Conservation (phyloP, 164 flowering plant species). For the Chloranthus sessilifolius region DNA sequence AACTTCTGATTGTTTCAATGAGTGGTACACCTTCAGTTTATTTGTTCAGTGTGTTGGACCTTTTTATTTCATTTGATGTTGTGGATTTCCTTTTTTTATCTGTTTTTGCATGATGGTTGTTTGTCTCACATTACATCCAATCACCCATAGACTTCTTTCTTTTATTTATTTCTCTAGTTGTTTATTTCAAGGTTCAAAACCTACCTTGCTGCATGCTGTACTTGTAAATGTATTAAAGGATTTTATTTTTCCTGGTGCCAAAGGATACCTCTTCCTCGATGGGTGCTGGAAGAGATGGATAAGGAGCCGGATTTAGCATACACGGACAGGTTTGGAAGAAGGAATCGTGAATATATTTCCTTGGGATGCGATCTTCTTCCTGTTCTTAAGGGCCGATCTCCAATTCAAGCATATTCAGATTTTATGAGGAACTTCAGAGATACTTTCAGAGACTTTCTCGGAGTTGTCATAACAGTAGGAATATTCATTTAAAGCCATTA, state of each 20-base stretch:
- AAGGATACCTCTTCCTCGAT: conserved; percentile 70
- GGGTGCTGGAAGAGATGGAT: conserved; percentile 58
- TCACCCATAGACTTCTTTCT: no score
- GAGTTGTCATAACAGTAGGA: conserved; percentile 45
- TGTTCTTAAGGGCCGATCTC: conserved; percentile 56
- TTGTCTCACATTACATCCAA: no score
- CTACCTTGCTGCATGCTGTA: not conserved
- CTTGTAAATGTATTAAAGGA: not conserved
- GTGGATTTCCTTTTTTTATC: no score
- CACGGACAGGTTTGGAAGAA: conserved; percentile 58
- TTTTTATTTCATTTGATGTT: no score
- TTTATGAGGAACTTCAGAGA: conserved; percentile 63
- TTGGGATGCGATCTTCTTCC: conserved; percentile 66
- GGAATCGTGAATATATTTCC: conserved; percentile 57
- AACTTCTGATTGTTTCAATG: no score
- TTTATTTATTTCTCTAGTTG: not conserved
- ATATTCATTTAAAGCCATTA: no score
- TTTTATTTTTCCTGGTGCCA: conserved; percentile 6
- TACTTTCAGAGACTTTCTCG: conserved; percentile 46
- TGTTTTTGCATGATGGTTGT: no score
- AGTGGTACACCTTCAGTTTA: no score
- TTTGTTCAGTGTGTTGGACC: no score
- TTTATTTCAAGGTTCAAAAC: no score
- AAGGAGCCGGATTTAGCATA: conserved; percentile 53
- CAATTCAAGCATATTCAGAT: conserved; percentile 67